A percentile compares a stretch with the other conserved stretches of the same genome.
Evolutionary conservation across 129 eudicot genomes (phyloP).

Genomic region (Tagetes erecta): DNA sequence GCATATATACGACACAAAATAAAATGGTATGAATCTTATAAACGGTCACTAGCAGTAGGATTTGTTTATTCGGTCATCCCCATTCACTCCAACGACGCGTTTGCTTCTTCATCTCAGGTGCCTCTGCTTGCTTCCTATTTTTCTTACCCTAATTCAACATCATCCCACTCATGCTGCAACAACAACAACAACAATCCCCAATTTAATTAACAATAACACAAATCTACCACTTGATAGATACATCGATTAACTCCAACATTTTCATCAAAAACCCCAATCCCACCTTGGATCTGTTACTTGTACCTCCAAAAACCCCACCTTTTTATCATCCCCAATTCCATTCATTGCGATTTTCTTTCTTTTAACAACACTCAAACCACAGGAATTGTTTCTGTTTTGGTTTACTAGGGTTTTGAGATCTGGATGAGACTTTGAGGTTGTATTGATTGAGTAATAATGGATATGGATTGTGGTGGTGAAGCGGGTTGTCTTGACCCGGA

Average conservation of each 20-base stretch:
- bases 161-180: no score
- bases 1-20: no score
- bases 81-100: conserved; percentile 20
- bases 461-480: conserved; percentile 67
- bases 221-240: not conserved
- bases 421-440: conserved; percentile 22
- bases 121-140: not conserved
- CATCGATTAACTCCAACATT: conserved; percentile 21
- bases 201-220: not conserved
- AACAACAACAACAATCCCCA: not conserved
- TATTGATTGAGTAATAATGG: conserved; percentile 41
- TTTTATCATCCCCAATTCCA: conserved; percentile 1
- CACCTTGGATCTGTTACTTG: conserved; percentile 14
- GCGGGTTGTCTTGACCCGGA: conserved; percentile 66
- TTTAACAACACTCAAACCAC: not conserved
- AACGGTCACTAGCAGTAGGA: not conserved
- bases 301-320: not conserved
- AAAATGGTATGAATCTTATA: no score
- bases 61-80: not conserved
- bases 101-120: conserved; percentile 25
- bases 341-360: conserved; percentile 13
- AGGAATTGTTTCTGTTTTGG: not conserved
- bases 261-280: conserved; percentile 15
- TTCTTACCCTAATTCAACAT: conserved; percentile 6
- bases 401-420: conserved; percentile 29